Percentiles rank a stretch among this genome's conserved stretches.
Conservation (phyloP, 108 stramenopile genomes). For the Fistulifera pelliculosa region DNA sequence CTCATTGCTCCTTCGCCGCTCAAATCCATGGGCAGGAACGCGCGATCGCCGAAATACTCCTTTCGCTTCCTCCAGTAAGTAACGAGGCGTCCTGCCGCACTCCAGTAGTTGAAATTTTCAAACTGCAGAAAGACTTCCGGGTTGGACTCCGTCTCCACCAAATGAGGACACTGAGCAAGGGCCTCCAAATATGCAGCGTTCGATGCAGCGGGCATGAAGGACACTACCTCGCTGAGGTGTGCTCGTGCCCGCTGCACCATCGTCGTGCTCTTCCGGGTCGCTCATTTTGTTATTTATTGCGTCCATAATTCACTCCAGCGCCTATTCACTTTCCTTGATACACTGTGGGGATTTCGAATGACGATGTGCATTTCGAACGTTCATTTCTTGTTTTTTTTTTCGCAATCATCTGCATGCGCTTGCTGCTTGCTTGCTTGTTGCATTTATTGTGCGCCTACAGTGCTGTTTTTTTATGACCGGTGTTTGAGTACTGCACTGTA, state of each 20-base stretch:
- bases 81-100: constrained; percentile 11
- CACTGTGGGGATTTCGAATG: too few relatives aligned
- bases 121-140: constrained; percentile 8
- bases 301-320: background rate
- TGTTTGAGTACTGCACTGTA: too few relatives aligned
- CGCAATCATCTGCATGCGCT: too few relatives aligned
- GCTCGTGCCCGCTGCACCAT: background rate
- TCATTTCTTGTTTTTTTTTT: too few relatives aligned
- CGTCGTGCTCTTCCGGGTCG: too few relatives aligned
- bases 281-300: background rate
- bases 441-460: too few relatives aligned
- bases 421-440: too few relatives aligned
- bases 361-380: too few relatives aligned
- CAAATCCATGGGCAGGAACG: constrained; percentile 6
- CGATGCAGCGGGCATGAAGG: constrained; percentile 2
- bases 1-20: constrained; percentile 10
- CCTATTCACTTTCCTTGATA: background rate
- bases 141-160: constrained; percentile 14
- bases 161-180: constrained; percentile 1
- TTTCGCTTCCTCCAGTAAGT: constrained; percentile 17
- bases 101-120: constrained; percentile 12
- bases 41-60: constrained; percentile 15
- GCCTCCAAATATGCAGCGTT: constrained; percentile 18
- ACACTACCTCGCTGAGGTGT: constrained; percentile 1
- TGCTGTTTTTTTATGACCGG: too few relatives aligned